A percentile compares a stretch with the other conserved stretches of the same genome.
Conservation (phyloP, 345 rosid species). For the Salix dunnii region DNA sequence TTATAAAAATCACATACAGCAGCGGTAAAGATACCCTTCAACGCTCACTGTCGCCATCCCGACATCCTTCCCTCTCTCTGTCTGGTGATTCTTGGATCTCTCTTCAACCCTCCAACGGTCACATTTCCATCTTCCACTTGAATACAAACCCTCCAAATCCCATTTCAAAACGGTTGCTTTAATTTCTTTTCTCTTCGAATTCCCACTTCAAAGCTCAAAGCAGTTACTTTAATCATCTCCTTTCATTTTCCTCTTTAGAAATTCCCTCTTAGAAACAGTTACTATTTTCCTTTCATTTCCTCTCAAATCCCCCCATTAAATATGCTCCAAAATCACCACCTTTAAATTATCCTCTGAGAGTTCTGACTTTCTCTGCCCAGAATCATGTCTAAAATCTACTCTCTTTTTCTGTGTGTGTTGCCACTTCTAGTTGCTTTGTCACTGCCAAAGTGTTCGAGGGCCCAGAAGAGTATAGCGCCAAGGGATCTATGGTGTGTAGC, state of each 20-base stretch:
- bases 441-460: not conserved
- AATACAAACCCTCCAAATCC: not conserved
- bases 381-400: constrained; percentile 2
- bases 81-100: constrained; percentile 2
- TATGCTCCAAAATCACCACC: not conserved
- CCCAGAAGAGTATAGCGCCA: constrained; percentile 26
- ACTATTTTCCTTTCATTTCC: not conserved
- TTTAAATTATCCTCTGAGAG: not conserved
- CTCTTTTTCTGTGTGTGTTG: not conserved
- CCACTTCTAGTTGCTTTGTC: constrained; percentile 1
- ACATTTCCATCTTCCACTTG: not conserved
- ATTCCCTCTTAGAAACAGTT: not conserved
- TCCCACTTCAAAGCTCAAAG: not conserved
- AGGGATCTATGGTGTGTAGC: constrained; percentile 87
- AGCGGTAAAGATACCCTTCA: not conserved
- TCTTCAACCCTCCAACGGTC: constrained; percentile 10
- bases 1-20: no score
- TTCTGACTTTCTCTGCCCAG: not conserved
- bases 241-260: not conserved
- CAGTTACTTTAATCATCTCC: not conserved
- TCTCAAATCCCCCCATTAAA: not conserved
- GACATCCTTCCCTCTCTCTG: not conserved
- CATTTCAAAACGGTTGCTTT: constrained; percentile 1
- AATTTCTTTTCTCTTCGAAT: not conserved
- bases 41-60: not conserved